Conservation (phyloP, 257 asterid genomes). For the Apocynum venetum region DNA sequence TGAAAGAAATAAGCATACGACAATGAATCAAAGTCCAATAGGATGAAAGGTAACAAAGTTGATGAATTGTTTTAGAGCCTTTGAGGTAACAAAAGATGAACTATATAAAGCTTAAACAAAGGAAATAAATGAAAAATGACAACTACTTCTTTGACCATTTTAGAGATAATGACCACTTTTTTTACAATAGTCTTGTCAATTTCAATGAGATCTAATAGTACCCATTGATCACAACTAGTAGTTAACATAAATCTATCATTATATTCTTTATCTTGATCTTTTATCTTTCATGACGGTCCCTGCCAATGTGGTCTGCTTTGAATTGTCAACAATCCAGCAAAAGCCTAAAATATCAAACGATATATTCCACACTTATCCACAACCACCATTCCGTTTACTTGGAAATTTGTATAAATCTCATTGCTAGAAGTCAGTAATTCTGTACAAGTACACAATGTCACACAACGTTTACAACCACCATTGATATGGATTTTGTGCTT, state of each 20-base stretch:
- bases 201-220: not conserved
- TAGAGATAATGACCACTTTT: not conserved
- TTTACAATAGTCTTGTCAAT: not conserved
- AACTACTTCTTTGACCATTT: not conserved
- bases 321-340: not conserved
- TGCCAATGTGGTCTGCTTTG: not conserved
- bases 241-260: not conserved
- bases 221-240: not conserved
- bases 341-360: not conserved
- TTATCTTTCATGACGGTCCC: slow-evolving; percentile 1
- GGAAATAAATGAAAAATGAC: not conserved
- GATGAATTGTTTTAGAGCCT: not conserved
- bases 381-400: not conserved
- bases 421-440: too few species aligned
- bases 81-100: not conserved
- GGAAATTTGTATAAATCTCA: too few species aligned
- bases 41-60: not conserved
- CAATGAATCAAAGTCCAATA: not conserved
- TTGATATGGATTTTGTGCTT: too few species aligned
- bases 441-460: too few species aligned
- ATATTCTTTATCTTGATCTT: not conserved
- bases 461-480: too few species aligned
- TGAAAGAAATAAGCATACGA: not conserved
- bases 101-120: not conserved
- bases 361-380: not conserved